Evolutionary conservation across 345 rosid genomes (phyloP).

Genomic region (Syzygium aromaticum): DNA sequence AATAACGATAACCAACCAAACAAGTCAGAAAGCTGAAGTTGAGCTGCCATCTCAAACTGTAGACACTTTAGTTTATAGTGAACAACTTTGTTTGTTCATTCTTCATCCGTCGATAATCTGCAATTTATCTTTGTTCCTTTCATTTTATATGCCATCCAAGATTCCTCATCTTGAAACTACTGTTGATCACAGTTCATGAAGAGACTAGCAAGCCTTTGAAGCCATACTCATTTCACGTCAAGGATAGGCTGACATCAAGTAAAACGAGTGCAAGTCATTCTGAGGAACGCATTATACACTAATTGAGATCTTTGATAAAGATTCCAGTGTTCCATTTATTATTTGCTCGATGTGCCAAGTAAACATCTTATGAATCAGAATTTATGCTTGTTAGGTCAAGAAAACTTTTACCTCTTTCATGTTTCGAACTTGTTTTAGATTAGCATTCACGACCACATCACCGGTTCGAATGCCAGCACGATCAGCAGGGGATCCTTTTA

Average conservation of each 20-base stretch:
- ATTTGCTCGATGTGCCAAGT: background rate
- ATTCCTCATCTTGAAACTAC: background rate
- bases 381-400: background rate
- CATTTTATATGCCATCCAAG: background rate
- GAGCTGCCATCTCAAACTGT: background rate
- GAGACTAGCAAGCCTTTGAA: background rate
- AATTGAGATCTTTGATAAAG: background rate
- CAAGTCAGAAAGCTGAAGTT: background rate
- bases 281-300: fast-evolving
- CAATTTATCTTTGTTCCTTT: background rate
- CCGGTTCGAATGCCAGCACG: background rate
- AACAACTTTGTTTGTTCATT: background rate
- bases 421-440: background rate
- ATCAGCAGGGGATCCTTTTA: background rate
- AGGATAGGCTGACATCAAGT: background rate
- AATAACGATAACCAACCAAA: background rate
- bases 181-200: background rate
- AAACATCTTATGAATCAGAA: background rate
- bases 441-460: background rate
- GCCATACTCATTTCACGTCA: background rate
- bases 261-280: background rate
- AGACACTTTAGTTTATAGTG: background rate
- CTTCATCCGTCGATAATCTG: background rate
- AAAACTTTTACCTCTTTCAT: background rate
- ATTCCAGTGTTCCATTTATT: background rate